Conservation (phyloP, 2,329 filamentous ascomycete genomes). For the Macroventuria anomochaeta region DNA sequence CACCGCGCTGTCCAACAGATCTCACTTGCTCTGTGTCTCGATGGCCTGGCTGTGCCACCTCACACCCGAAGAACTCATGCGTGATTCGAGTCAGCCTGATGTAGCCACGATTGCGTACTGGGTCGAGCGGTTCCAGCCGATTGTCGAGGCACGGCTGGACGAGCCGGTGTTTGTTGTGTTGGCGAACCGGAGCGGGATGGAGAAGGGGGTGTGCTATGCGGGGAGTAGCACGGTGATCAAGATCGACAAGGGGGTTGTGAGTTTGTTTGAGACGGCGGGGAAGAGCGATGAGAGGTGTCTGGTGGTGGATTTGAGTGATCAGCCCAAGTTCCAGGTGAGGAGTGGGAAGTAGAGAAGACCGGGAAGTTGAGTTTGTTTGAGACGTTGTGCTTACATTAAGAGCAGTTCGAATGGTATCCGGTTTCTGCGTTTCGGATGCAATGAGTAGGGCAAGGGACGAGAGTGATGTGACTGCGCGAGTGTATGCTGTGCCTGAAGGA, state of each 20-base stretch:
- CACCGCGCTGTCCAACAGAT: constrained; percentile 62
- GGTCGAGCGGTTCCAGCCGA: constrained; percentile 72
- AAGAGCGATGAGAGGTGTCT: constrained; percentile 73
- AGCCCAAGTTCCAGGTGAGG: constrained; percentile 45
- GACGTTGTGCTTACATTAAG: neutral
- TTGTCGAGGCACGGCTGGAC: constrained; percentile 45
- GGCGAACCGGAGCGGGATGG: constrained; percentile 72
- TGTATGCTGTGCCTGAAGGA: too few species aligned
- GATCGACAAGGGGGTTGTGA: constrained; percentile 69
- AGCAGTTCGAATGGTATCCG: neutral
- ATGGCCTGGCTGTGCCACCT: constrained; percentile 79
- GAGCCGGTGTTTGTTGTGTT: constrained; percentile 71
- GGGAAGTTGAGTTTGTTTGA: neutral
- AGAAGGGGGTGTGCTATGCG: constrained; percentile 71
- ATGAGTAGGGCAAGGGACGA: too few species aligned
- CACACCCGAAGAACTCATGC: constrained; percentile 54
- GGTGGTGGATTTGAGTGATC: constrained; percentile 67
- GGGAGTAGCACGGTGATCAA: constrained; percentile 76
- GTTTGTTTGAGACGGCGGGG: constrained; percentile 72
- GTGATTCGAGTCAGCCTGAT: constrained; percentile 65
- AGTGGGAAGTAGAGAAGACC: constrained; percentile 23
- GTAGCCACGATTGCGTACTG: constrained; percentile 78
- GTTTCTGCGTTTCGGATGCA: too few species aligned
- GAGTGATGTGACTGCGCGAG: too few species aligned
- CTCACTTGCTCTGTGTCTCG: constrained; percentile 70